Evolutionary conservation across 495 filamentous ascomycete species (phyloP).

Genomic region (Elaphomyces granulatus): DNA sequence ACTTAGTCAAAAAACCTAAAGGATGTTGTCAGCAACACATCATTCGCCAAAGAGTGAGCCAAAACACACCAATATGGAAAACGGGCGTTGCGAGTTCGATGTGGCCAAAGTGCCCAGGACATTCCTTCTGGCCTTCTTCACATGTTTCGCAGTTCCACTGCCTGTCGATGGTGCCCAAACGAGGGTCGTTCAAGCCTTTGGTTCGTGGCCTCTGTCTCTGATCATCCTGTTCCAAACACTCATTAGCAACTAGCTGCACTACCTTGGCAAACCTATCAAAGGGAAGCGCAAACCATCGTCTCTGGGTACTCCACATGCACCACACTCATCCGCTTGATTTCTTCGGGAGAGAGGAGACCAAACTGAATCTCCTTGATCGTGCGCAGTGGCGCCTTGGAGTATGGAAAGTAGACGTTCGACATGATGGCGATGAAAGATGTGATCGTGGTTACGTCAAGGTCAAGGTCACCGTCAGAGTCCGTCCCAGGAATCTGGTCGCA

Average conservation of each 20-base stretch:
- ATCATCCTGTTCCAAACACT: slow-evolving; percentile 48
- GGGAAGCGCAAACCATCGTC: slow-evolving; percentile 56
- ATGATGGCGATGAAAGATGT: slow-evolving; percentile 56
- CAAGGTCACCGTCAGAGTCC: too few relatives aligned
- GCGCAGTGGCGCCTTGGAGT: slow-evolving; percentile 89
- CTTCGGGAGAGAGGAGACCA: slow-evolving; percentile 87
- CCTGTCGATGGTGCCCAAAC: slow-evolving; percentile 86
- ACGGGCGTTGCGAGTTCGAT: slow-evolving; percentile 92
- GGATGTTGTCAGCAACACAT: slow-evolving; percentile 19
- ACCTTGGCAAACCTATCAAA: slow-evolving; percentile 8
- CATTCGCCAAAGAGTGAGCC: slow-evolving; percentile 6
- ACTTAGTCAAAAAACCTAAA: slow-evolving; percentile 83
- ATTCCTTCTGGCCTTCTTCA: slow-evolving; percentile 84
- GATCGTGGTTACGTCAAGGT: too few relatives aligned
- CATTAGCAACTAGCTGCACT: slow-evolving; percentile 16
- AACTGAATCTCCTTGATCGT: slow-evolving; percentile 98
- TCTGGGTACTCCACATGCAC: slow-evolving; percentile 86
- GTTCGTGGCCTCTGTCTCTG: slow-evolving; percentile 72
- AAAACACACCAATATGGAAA: slow-evolving; percentile 63
- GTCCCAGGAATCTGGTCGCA: too few relatives aligned
- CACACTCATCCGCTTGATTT: slow-evolving; percentile 96
- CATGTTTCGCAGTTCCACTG: slow-evolving; percentile 91
- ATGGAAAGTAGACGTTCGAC: slow-evolving; percentile 84
- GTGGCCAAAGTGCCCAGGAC: slow-evolving; percentile 94
- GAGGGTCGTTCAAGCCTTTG: slow-evolving; percentile 82